phyloP scores from a whole-genome alignment of 495 filamentous ascomycete species.

The Neurospora sp. region DNA sequence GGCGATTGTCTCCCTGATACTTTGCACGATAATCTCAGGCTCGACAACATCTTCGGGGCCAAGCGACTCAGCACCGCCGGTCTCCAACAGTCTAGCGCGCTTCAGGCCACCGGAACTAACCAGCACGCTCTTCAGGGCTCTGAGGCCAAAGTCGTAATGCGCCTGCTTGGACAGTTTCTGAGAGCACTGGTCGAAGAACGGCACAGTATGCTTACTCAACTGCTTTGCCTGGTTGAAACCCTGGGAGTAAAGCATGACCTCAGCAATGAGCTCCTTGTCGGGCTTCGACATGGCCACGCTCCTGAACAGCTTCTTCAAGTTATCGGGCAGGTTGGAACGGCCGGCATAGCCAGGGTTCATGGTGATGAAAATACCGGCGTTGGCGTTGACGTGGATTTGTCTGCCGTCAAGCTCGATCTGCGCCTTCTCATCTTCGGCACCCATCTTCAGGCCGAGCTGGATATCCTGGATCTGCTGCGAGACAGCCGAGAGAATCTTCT shows the following conservation, averaged over 20 bases:
- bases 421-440: constrained; percentile 62
- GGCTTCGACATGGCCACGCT: constrained; percentile 99
- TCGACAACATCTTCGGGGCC: constrained; percentile 70
- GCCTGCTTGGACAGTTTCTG: constrained; percentile 82
- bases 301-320: constrained; percentile 97
- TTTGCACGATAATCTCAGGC: constrained; percentile 98
- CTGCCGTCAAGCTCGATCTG: constrained; percentile 92
- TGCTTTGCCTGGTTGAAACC: constrained; percentile 93
- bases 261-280: constrained; percentile 97
- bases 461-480: constrained; percentile 99
- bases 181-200: constrained; percentile 91
- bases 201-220: constrained; percentile 87
- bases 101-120: constrained; percentile 96
- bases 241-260: constrained; percentile 99
- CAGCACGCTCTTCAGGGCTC: constrained; percentile 95
- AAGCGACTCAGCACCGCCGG: constrained; percentile 33
- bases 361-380: constrained; percentile 98
- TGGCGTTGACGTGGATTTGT: constrained; percentile 73
- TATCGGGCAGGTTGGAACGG: constrained; percentile 94
- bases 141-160: constrained; percentile 96
- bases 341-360: constrained; percentile 99
- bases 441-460: constrained; percentile 82
- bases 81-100: constrained; percentile 60
- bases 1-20: constrained; percentile 94
- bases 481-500: constrained; percentile 92